Evolutionary conservation across 2,329 filamentous ascomycete genomes (phyloP).

Genomic region (Atkinsonella texensis): DNA sequence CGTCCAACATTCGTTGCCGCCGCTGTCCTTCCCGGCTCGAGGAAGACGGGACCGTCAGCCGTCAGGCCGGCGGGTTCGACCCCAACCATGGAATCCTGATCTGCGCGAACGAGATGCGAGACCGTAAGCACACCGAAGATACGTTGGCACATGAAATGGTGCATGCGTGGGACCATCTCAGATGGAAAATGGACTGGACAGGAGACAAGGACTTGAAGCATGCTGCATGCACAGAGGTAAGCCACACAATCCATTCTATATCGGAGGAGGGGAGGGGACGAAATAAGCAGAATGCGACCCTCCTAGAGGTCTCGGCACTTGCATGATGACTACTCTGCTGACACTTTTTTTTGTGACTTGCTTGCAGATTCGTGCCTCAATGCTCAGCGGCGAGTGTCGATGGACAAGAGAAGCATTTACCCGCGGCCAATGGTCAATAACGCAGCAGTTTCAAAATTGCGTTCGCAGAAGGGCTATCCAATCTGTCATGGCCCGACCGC

Average conservation of each 20-base stretch:
- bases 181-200: conserved; percentile 81
- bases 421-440: conserved; percentile 75
- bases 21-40: conserved; percentile 55
- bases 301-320: not conserved
- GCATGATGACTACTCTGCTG: not conserved
- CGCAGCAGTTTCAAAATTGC: conserved; percentile 88
- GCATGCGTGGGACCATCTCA: conserved; percentile 85
- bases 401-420: conserved; percentile 80
- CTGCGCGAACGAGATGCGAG: conserved; percentile 82
- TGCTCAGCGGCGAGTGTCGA: conserved; percentile 85
- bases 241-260: conserved; percentile 6
- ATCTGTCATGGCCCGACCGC: conserved; percentile 66
- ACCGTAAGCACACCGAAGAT: conserved; percentile 76
- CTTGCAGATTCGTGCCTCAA: conserved; percentile 73
- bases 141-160: conserved; percentile 96
- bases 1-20: conserved; percentile 66
- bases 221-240: conserved; percentile 85
- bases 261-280: not conserved
- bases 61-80: conserved; percentile 70
- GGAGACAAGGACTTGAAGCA: conserved; percentile 64
- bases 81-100: conserved; percentile 78
- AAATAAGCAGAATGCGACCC: not conserved
- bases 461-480: conserved; percentile 70
- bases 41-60: conserved; percentile 47
- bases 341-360: not conserved